Percentiles rank a stretch among this genome's conserved stretches.
Conservation (phyloP, 352 stramenopile species). For the Stramenopiles sp. region DNA sequence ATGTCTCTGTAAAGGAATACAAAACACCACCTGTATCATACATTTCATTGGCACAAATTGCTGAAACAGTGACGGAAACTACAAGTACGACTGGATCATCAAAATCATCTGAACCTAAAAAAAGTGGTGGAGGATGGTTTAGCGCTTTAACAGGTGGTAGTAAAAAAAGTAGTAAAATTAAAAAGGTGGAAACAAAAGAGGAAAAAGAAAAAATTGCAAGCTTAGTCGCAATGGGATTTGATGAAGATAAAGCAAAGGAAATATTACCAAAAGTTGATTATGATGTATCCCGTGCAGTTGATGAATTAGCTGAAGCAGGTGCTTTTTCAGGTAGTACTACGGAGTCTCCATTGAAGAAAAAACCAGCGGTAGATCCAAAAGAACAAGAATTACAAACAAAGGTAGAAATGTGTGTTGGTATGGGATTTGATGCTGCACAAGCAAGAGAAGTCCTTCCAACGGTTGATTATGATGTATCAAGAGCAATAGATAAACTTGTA, state of each 20-base stretch:
- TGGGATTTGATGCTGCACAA: not conserved
- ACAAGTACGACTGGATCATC: too few relatives aligned
- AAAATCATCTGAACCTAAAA: not conserved
- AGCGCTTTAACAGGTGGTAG: not conserved
- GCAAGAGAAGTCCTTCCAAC: not conserved
- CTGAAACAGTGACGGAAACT: not conserved
- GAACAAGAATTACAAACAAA: not conserved
- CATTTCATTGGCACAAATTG: not conserved
- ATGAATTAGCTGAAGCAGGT: not conserved
- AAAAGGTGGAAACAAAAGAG: not conserved
- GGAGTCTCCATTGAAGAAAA: not conserved
- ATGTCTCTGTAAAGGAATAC: not conserved
- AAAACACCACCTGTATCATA: not conserved
- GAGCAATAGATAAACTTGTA: conserved; percentile 2
- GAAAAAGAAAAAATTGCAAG: conserved; percentile 7
- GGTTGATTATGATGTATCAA: conserved; percentile 8
- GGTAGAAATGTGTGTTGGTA: not conserved
- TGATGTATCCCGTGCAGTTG: not conserved
- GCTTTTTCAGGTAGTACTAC: not conserved
- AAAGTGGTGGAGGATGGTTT: not conserved
- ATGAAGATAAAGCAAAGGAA: not conserved
- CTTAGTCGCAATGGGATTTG: not conserved
- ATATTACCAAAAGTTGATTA: not conserved
- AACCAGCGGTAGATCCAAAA: not conserved
- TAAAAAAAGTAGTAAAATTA: not conserved